These are phyloP conservation scores for Tolypocladium capitatum DNA, from an alignment of 2,329 filamentous ascomycete genomes.

Conservation along the genomic window DNA sequence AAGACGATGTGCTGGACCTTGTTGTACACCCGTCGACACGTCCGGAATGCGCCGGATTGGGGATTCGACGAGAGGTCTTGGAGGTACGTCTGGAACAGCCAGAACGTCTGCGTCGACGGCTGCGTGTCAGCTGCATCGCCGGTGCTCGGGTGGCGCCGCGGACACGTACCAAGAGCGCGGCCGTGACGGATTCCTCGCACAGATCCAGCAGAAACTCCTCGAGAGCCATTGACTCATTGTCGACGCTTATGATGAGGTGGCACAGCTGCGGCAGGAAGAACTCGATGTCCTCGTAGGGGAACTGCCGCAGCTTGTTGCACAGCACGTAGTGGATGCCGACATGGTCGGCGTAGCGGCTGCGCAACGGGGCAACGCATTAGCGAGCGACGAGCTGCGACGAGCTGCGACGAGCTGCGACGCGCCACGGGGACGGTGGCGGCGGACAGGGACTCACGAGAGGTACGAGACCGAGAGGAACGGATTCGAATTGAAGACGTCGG, in stretches of 20 bases:
- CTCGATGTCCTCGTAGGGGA: constrained; percentile 82
- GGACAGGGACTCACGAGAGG: constrained; percentile 53
- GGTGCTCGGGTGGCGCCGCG: not conserved
- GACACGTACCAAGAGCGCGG: constrained; percentile 58
- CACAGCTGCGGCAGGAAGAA: constrained; percentile 85
- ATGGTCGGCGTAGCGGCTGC: constrained; percentile 75
- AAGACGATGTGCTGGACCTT: constrained; percentile 83
- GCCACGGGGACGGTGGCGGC: not conserved
- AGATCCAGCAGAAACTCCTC: constrained; percentile 79
- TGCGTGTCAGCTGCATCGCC: constrained; percentile 7
- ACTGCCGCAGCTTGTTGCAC: constrained; percentile 78
- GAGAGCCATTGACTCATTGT: constrained; percentile 84
- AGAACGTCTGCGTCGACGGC: constrained; percentile 54
- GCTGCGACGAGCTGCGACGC: not conserved
- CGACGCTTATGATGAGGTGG: constrained; percentile 74
- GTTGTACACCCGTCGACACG: constrained; percentile 73
- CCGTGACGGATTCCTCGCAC: constrained; percentile 78
- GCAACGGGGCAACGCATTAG: constrained; percentile 6
- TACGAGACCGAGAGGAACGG: constrained; percentile 81
- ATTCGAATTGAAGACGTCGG: constrained; percentile 86
- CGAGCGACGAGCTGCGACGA: constrained; percentile 6
- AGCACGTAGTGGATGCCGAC: constrained; percentile 83
- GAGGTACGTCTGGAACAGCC: constrained; percentile 80
- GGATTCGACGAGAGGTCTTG: constrained; percentile 67
- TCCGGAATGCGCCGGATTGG: constrained; percentile 65